Evolutionary conservation across 352 stramenopile species (phyloP).

Genomic region (Phytophthora parvispora): DNA sequence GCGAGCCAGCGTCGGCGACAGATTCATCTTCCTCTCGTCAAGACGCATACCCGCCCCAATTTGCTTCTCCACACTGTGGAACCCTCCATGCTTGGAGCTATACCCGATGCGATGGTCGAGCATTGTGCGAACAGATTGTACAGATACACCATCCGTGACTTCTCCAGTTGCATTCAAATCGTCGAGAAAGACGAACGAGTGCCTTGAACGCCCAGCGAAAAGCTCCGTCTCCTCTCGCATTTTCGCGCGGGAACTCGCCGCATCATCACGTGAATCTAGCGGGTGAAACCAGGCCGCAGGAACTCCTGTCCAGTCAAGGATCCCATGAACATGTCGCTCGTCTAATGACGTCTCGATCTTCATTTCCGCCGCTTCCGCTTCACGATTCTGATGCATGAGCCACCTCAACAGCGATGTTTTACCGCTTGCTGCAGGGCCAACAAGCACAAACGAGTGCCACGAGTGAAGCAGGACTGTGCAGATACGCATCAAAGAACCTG

Average conservation of each 20-base stretch:
- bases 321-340: conserved; percentile 38
- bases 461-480: conserved; percentile 47
- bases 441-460: conserved; percentile 55
- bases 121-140: conserved; percentile 59
- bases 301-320: conserved; percentile 62
- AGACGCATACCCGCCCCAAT: conserved; percentile 53
- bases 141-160: conserved; percentile 11
- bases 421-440: conserved; percentile 50
- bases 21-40: not conserved
- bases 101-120: conserved; percentile 57
- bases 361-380: conserved; percentile 46
- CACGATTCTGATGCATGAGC: conserved; percentile 44
- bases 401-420: conserved; percentile 65
- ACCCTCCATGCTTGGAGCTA: conserved; percentile 35
- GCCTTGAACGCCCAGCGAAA: conserved; percentile 30
- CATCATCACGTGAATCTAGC: conserved; percentile 2
- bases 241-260: conserved; percentile 22
- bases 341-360: conserved; percentile 64
- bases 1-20: conserved; percentile 12
- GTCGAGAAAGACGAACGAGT: conserved; percentile 69
- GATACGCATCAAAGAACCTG: conserved; percentile 40
- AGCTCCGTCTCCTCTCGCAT: conserved; percentile 50
- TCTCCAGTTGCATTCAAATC: conserved; percentile 40
- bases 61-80: conserved; percentile 43
- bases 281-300: conserved; percentile 54